Conservation (phyloP, 129 eudicot genomes). For the Arctium minus region DNA sequence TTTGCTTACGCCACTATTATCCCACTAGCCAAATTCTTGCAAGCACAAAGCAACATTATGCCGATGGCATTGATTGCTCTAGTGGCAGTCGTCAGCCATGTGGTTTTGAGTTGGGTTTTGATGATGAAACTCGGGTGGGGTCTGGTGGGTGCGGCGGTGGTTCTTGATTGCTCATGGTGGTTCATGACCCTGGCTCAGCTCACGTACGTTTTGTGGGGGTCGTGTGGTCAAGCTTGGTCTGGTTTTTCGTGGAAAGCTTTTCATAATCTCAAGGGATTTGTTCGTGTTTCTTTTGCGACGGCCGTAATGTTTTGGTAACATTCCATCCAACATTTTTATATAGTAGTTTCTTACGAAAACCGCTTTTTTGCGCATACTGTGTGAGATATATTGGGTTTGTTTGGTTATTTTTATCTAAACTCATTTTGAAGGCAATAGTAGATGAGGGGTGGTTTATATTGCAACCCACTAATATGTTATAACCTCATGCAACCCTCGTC, state of each 20-base stretch:
- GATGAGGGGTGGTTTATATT: too few relatives aligned
- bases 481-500: too few relatives aligned
- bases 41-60: conserved; percentile 71
- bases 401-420: too few relatives aligned
- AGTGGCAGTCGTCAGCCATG: conserved; percentile 35
- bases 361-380: too few relatives aligned
- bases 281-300: conserved; percentile 57
- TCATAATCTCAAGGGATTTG: conserved; percentile 48
- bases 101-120: conserved; percentile 57
- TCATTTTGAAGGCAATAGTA: background rate
- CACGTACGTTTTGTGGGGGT: conserved; percentile 44
- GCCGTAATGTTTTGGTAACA: conserved; percentile 73
- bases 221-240: conserved; percentile 60
- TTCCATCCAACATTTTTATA: background rate
- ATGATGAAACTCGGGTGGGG: conserved; percentile 58
- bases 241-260: conserved; percentile 66
- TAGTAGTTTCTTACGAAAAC: too few relatives aligned
- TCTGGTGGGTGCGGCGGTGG: conserved; percentile 51
- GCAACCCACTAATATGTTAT: too few relatives aligned
- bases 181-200: conserved; percentile 54
- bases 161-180: conserved; percentile 67
- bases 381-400: background rate
- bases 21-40: conserved; percentile 56
- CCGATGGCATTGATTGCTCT: conserved; percentile 56
- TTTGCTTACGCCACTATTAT: conserved; percentile 56